Evolutionary conservation across 2,329 filamentous ascomycete species (phyloP), one percentile per base, ranked within the genome.

Genomic region (Alternaria conjuncta): DNA sequence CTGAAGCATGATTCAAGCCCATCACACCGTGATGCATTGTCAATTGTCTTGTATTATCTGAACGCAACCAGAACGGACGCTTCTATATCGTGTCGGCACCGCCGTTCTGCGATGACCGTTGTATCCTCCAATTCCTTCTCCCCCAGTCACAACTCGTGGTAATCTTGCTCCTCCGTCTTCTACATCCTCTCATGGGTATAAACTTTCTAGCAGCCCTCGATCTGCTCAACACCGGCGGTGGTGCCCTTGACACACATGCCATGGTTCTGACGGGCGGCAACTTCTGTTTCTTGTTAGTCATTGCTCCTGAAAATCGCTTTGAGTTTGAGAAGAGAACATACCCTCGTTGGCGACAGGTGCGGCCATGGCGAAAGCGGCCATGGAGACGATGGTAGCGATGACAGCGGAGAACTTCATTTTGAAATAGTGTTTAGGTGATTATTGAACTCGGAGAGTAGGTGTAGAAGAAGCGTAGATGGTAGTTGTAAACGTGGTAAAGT

Each of bases 391-490:
- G 61, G 73, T 65, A 58, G 75, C 76, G 68, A 77, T 53, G 61
- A 79, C 50, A 46, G 74, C 71, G 75, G 74, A 70, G 73, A 79
- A 76, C 71, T 78, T 75, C 78, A 79, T 79, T 51, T 71, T 75
- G 68, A 47, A 44, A 64, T 47, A 54, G 46, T 23, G 49, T 57
- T 60, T 57, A 50, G 36, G 43, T 55, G 49, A 50, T 60, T 60
- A 55, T 18, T n/a, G 36, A 10, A 20, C 4, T 32, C 9, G 30
- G 51, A 15, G 18, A 57, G 43, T 68, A 59, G 58, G 20, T 46
- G 57, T 43, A 49, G 50, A 30, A 51, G 50, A 41, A 30, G 64
- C 45, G 60, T 58, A 69, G 25, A 46, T 6, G 18, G n/a, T 13
- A 60, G 67, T 21, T 12, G 46, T 21, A 70, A 72, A 58, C 74